phyloP scores from a whole-genome alignment of 2,329 filamentous ascomycete species.

The Alternaria ventricosa region DNA sequence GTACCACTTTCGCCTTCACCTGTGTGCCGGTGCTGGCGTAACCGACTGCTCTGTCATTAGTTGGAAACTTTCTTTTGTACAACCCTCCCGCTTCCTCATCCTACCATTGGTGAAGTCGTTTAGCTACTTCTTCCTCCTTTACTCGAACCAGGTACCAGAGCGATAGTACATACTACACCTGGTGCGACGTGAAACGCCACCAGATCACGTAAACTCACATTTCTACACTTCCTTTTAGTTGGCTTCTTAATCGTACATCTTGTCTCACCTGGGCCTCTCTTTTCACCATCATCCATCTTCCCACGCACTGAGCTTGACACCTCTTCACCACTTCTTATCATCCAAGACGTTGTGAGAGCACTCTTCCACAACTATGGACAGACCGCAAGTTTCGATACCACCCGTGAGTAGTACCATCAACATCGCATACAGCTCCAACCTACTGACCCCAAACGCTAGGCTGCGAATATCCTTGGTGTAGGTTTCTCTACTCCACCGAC shows the following conservation, averaged over 20 bases:
- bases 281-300: not conserved
- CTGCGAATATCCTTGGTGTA: conserved; percentile 50
- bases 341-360: not conserved
- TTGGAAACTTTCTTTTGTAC: conserved; percentile 24
- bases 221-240: conserved; percentile 4
- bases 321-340: not conserved
- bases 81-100: conserved; percentile 17
- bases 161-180: conserved; percentile 4
- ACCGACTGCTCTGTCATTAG: conserved; percentile 19
- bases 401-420: conserved; percentile 27
- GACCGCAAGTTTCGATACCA: conserved; percentile 44
- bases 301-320: not conserved
- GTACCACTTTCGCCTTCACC: conserved; percentile 20
- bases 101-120: conserved; percentile 17
- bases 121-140: conserved; percentile 13
- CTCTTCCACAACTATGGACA: conserved; percentile 26
- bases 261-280: not conserved
- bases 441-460: conserved; percentile 39
- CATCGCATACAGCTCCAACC: not conserved
- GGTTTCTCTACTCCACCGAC: conserved; percentile 14
- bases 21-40: conserved; percentile 19
- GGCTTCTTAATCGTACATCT: not conserved
- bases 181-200: conserved; percentile 4
- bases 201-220: conserved; percentile 6
- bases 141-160: conserved; percentile 1